Percentiles rank a stretch among this genome's conserved stretches.
phyloP scores from a whole-genome alignment of 306 rosid genomes.

The Trifolium pratense region DNA sequence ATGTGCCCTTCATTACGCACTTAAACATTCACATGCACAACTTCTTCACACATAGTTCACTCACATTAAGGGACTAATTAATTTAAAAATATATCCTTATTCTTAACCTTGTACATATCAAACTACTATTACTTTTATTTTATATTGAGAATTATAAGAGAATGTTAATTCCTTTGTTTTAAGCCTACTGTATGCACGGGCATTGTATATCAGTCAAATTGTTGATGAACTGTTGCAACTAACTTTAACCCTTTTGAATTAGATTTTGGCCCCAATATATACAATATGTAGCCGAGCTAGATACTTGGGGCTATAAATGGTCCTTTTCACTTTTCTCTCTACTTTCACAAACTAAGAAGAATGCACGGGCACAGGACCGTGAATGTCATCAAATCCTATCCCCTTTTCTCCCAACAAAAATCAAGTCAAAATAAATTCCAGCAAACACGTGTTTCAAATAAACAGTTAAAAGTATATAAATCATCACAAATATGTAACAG shows the following conservation, averaged over 20 bases:
- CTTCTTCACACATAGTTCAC: constrained; percentile 14
- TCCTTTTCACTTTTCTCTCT: not conserved
- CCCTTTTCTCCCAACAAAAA: not conserved
- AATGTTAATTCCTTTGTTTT: not conserved
- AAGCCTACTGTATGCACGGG: not conserved
- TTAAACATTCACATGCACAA: constrained; percentile 15
- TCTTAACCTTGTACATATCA: constrained; percentile 10
- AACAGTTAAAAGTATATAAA: constrained; percentile 13
- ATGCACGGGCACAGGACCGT: constrained; percentile 1
- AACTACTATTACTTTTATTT: constrained; percentile 6
- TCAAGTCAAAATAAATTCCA: not conserved
- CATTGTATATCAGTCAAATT: not conserved
- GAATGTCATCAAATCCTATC: constrained; percentile 22
- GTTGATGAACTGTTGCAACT: not conserved
- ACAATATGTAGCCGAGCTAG: not conserved
- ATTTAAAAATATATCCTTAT: not conserved
- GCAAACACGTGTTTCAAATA: constrained; percentile 18
- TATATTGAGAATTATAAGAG: constrained; percentile 15
- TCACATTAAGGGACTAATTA: not conserved
- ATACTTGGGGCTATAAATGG: not conserved
- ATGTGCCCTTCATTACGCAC: constrained; percentile 11
- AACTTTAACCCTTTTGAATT: not conserved
- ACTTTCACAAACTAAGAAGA: not conserved
- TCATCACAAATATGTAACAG: constrained; percentile 31
- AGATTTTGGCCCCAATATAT: not conserved